Conservation (phyloP, 2,329 filamentous ascomycete species). For the Alternaria consortialis region DNA sequence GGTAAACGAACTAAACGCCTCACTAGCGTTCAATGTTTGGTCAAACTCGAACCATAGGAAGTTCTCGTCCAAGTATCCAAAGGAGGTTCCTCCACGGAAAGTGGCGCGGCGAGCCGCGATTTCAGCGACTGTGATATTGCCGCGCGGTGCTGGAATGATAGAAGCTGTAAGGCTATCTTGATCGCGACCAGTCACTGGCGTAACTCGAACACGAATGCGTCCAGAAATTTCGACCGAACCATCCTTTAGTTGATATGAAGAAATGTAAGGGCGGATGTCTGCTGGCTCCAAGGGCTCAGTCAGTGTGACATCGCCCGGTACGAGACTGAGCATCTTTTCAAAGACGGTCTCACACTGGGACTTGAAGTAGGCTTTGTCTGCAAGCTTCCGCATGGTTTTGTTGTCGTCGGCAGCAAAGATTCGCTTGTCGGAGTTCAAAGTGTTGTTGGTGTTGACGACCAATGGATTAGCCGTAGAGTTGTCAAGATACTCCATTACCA, state of each 20-base stretch:
- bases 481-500: constrained; percentile 46
- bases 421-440: constrained; percentile 44
- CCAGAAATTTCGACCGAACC: constrained; percentile 25
- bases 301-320: constrained; percentile 30
- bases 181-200: constrained; percentile 15
- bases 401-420: constrained; percentile 45
- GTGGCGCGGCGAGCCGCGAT: constrained; percentile 4
- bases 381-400: constrained; percentile 41
- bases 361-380: constrained; percentile 29
- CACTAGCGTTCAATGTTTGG: constrained; percentile 1
- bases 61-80: constrained; percentile 11
- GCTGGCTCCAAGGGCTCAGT: constrained; percentile 29
- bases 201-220: constrained; percentile 27
- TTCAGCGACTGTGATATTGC: neutral
- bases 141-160: constrained; percentile 10
- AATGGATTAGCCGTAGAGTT: constrained; percentile 40
- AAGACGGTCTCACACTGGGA: constrained; percentile 28
- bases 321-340: constrained; percentile 31
- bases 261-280: constrained; percentile 31
- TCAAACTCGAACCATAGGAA: constrained; percentile 21
- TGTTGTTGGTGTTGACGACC: constrained; percentile 38
- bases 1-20: constrained; percentile 12
- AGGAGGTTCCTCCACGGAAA: constrained; percentile 3
- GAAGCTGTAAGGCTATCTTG: constrained; percentile 3
- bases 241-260: constrained; percentile 18